Conservation (phyloP, 495 filamentous ascomycete genomes). For the Penicillium atrosanguineum region DNA sequence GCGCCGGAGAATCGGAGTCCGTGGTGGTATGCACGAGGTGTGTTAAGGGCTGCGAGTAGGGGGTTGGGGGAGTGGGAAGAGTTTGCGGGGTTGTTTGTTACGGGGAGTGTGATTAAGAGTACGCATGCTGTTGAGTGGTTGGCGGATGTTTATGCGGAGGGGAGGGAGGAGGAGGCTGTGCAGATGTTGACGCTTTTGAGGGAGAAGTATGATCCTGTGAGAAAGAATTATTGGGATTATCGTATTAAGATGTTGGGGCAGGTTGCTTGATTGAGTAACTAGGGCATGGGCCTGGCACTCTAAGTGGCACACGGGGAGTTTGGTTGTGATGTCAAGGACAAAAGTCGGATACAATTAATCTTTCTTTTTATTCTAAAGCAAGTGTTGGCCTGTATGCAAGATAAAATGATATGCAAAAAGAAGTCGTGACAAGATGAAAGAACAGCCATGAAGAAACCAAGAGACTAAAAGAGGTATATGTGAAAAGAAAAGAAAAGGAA, state of each 20-base stretch:
- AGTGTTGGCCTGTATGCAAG: conserved; percentile 9
- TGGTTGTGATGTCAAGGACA: neutral
- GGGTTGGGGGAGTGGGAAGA: conserved; percentile 55
- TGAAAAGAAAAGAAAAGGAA: conserved; percentile 3
- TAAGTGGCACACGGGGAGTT: neutral
- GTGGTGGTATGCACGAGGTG: conserved; percentile 87
- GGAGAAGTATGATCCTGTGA: conserved; percentile 85
- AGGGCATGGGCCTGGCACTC: neutral
- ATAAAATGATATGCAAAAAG: conserved; percentile 1
- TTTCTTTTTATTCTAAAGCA: conserved; percentile 7
- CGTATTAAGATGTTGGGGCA: conserved; percentile 48
- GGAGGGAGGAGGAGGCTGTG: conserved; percentile 38
- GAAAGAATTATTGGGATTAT: conserved; percentile 91
- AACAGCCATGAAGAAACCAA: conserved; percentile 15
- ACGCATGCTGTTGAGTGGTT: conserved; percentile 89
- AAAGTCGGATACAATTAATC: conserved; percentile 4
- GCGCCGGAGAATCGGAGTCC: conserved; percentile 92
- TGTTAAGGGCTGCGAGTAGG: conserved; percentile 62
- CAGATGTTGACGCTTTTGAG: conserved; percentile 69
- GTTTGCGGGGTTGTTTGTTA: conserved; percentile 67
- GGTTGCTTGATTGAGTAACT: conserved; percentile 9
- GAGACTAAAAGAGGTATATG: conserved; percentile 7
- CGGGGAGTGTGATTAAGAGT: conserved; percentile 53
- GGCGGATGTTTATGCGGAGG: conserved; percentile 74
- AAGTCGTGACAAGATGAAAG: neutral